A percentile compares a stretch with the other conserved stretches of the same genome.
Conservation (phyloP, 495 filamentous ascomycete species). For the Daldinia loculata region DNA sequence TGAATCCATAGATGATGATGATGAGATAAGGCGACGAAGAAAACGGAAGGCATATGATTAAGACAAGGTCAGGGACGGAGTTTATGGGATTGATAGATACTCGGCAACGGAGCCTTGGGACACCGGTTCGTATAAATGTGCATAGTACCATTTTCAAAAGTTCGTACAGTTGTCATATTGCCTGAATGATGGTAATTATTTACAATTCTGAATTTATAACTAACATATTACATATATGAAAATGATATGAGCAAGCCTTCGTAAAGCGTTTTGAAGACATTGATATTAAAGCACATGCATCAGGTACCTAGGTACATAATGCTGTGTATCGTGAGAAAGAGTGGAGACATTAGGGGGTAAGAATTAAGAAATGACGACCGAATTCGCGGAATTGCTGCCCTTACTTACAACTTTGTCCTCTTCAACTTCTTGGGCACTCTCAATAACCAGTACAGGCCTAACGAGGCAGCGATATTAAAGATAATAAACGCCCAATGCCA, state of each 20-base stretch:
- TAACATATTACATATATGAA: not conserved
- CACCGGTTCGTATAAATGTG: conserved; percentile 26
- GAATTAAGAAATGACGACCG: not conserved
- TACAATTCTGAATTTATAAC: not conserved
- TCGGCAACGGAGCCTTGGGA: conserved; percentile 19
- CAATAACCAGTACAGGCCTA: no score
- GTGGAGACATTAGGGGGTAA: not conserved
- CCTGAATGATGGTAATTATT: not conserved
- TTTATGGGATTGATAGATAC: conserved; percentile 33
- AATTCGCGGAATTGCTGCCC: not conserved
- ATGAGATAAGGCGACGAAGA: conserved; percentile 5
- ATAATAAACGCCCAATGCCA: no score
- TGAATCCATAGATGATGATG: conserved; percentile 11
- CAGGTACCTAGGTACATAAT: not conserved
- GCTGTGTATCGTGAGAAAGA: not conserved
- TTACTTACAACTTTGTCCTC: not conserved
- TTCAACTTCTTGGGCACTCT: no score
- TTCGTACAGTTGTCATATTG: conserved; percentile 1
- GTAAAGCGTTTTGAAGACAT: no score
- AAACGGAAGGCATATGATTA: conserved; percentile 21
- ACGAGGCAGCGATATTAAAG: no score
- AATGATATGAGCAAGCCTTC: not conserved
- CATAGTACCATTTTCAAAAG: conserved; percentile 23
- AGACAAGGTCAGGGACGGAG: conserved; percentile 25
- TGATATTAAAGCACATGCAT: no score